These are phyloP conservation scores for Herpomyces periplanetae DNA, from an alignment of 2,329 filamentous ascomycete genomes.

Conservation along the genomic window DNA sequence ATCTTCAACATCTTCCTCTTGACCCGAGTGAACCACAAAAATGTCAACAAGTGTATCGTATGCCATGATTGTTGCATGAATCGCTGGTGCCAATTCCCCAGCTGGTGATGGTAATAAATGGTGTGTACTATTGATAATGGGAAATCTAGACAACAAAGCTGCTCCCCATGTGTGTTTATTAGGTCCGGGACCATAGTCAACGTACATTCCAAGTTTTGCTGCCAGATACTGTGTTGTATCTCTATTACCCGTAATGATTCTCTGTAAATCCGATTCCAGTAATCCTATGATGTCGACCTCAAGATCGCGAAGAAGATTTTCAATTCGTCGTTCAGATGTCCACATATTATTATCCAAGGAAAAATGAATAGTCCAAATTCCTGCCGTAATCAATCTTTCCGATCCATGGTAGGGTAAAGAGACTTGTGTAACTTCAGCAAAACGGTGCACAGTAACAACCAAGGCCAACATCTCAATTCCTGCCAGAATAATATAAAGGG, in stretches of 20 bases:
- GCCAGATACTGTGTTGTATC: constrained; percentile 81
- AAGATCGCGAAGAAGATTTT: constrained; percentile 58
- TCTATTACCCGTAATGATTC: constrained; percentile 97
- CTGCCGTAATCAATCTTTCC: constrained; percentile 54
- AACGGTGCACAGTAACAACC: constrained; percentile 46
- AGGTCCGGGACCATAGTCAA: constrained; percentile 77
- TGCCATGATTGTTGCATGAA: constrained; percentile 75
- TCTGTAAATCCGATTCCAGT: constrained; percentile 62
- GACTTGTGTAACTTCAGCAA: constrained; percentile 71
- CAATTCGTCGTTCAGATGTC: constrained; percentile 77
- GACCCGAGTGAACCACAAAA: constrained; percentile 91
- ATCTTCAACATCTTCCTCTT: constrained; percentile 83
- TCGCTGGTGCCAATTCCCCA: constrained; percentile 72
- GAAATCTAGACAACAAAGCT: constrained; percentile 77
- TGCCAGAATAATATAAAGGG: constrained; percentile 25
- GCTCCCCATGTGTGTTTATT: constrained; percentile 97
- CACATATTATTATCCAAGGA: constrained; percentile 95
- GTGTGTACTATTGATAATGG: constrained; percentile 82
- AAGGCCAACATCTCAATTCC: constrained; percentile 50
- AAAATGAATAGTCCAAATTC: constrained; percentile 97
- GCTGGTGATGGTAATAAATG: constrained; percentile 74
- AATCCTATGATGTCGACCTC: constrained; percentile 92
- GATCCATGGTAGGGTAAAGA: constrained; percentile 67
- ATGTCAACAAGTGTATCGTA: constrained; percentile 69
- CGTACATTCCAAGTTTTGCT: constrained; percentile 92